Conservation (phyloP, 495 filamentous ascomycete species). For the Hyaloscypha hepaticicola region DNA sequence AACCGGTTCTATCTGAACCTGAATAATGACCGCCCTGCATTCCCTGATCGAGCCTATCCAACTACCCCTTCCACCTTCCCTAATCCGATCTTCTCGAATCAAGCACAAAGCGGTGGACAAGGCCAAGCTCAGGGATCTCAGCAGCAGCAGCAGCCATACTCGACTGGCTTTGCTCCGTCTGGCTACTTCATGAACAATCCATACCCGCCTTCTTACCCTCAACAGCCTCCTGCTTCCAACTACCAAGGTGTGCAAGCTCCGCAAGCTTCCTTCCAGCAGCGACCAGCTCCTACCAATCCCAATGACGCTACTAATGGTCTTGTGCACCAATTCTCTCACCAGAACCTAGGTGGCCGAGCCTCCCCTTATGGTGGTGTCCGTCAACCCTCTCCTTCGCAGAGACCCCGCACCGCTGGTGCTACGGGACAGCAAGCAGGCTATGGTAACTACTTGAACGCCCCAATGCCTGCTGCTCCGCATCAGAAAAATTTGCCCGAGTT, state of each 20-base stretch:
- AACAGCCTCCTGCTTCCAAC: conserved; percentile 34
- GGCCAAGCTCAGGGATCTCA: conserved; percentile 25
- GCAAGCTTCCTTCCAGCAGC: conserved; percentile 52
- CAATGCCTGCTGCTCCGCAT: conserved; percentile 51
- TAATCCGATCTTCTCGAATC: conserved; percentile 72
- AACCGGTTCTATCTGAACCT: conserved; percentile 74
- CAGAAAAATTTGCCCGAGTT: conserved; percentile 43
- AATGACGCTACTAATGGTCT: conserved; percentile 80
- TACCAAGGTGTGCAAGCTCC: conserved; percentile 38
- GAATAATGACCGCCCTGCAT: conserved; percentile 58
- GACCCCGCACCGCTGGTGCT: conserved; percentile 76
- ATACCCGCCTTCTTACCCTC: conserved; percentile 36
- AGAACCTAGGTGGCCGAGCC: conserved; percentile 77
- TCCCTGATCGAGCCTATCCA: conserved; percentile 82
- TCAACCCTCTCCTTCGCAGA: conserved; percentile 66
- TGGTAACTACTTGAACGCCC: conserved; percentile 62
- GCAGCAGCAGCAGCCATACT: conserved; percentile 48
- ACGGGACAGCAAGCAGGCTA: conserved; percentile 58
- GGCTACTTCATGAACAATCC: conserved; percentile 65
- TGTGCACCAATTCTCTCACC: conserved; percentile 94
- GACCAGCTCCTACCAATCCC: conserved; percentile 52
- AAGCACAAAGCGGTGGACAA: conserved; percentile 39
- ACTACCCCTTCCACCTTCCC: conserved; percentile 96
- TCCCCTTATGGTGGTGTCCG: conserved; percentile 66
- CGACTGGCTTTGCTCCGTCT: conserved; percentile 47